Evolutionary conservation across 129 eudicot genomes (phyloP).

Genomic region (Lactuca saligna): DNA sequence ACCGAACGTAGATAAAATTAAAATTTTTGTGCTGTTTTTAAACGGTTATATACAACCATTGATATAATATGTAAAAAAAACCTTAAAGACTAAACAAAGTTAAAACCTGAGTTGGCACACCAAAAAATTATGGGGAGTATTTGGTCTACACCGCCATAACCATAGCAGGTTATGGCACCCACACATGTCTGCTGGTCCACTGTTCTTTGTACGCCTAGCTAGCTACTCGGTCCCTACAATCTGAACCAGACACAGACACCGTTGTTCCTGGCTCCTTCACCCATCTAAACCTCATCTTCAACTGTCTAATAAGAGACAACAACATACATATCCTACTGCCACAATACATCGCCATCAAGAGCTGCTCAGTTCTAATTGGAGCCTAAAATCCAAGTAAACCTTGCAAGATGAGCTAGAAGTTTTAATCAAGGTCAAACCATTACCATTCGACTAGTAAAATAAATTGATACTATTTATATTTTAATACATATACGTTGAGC

Average conservation of each 20-base stretch:
- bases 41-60: too few relatives aligned
- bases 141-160: background rate
- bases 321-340: conserved; percentile 11
- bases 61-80: too few relatives aligned
- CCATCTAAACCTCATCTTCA: conserved; percentile 15
- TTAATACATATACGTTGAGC: too few relatives aligned
- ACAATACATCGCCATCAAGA: conserved; percentile 20
- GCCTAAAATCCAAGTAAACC: conserved; percentile 1
- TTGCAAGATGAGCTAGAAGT: conserved; percentile 4
- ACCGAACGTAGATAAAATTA: too few relatives aligned
- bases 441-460: background rate
- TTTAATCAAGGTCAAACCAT: background rate
- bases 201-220: conserved; percentile 4
- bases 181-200: conserved; percentile 5
- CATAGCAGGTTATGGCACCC: background rate
- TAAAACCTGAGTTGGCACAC: too few relatives aligned
- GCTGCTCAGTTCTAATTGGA: background rate
- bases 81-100: too few relatives aligned
- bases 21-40: too few relatives aligned
- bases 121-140: too few relatives aligned
- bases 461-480: background rate
- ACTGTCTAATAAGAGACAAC: conserved; percentile 11
- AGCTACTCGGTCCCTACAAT: conserved; percentile 23
- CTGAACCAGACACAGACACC: background rate
- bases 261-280: background rate